These are phyloP conservation scores for Cladosporium sp. DNA, from an alignment of 2,329 filamentous ascomycete species.

Conservation along the genomic window DNA sequence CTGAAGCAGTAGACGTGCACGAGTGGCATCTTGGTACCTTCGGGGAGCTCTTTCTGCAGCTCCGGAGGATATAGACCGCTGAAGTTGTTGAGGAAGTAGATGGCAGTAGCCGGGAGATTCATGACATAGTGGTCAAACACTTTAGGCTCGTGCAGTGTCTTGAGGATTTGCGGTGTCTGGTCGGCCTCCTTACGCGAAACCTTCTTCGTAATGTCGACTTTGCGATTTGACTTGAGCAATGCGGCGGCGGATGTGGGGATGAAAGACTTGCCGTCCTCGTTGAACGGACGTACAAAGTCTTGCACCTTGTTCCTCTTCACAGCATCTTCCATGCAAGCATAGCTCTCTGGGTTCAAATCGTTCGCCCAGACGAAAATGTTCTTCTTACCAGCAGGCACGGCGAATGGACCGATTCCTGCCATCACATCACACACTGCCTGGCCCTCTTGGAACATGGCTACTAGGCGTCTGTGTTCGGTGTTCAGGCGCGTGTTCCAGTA, in stretches of 20 bases:
- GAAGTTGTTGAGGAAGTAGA: slow-evolving; percentile 78
- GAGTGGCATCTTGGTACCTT: slow-evolving; percentile 63
- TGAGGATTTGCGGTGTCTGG: slow-evolving; percentile 39
- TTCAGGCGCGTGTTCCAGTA: slow-evolving; percentile 97
- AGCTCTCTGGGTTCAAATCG: slow-evolving; percentile 92
- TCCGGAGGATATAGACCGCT: slow-evolving; percentile 69
- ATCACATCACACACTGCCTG: slow-evolving; percentile 95
- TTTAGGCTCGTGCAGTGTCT: slow-evolving; percentile 59
- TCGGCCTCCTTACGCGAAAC: slow-evolving; percentile 31
- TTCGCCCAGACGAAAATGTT: slow-evolving; percentile 94
- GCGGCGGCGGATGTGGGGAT: slow-evolving; percentile 69
- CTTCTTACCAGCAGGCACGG: slow-evolving; percentile 85
- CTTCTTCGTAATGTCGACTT: slow-evolving; percentile 45
- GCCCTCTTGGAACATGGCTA: slow-evolving; percentile 74
- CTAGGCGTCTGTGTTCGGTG: slow-evolving; percentile 81
- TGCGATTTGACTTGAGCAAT: slow-evolving; percentile 57
- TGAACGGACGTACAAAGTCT: slow-evolving; percentile 75
- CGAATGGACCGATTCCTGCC: slow-evolving; percentile 95
- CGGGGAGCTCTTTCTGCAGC: slow-evolving; percentile 29
- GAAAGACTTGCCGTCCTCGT: slow-evolving; percentile 79
- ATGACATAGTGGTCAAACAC: slow-evolving; percentile 94
- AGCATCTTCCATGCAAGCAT: slow-evolving; percentile 69
- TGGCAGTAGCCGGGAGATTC: slow-evolving; percentile 90
- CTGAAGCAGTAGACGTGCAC: slow-evolving; percentile 96
- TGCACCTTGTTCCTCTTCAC: slow-evolving; percentile 75